These are phyloP conservation scores for Saturnispora quitensis DNA, from an alignment of 805 yeast species.

Conservation along the genomic window DNA sequence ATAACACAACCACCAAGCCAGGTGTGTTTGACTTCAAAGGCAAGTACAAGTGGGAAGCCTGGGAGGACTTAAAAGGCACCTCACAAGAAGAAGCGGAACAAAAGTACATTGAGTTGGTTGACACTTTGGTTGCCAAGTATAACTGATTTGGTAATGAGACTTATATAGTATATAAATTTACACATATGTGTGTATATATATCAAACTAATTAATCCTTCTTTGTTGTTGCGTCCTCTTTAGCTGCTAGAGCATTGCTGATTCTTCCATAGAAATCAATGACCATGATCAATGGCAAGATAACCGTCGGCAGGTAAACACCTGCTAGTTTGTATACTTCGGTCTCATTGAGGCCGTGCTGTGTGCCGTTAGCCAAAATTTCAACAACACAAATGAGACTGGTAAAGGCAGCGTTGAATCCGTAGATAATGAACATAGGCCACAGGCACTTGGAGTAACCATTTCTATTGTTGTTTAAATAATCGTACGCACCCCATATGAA, in stretches of 20 bases:
- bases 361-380: constrained; percentile 30
- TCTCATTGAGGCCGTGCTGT: constrained; percentile 31
- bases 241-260: constrained; percentile 2
- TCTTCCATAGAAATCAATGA: constrained; percentile 31
- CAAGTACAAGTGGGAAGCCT: constrained; percentile 96
- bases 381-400: constrained; percentile 67
- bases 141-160: constrained; percentile 2
- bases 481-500: constrained; percentile 43
- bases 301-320: constrained; percentile 64
- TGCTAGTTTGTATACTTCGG: constrained; percentile 36
- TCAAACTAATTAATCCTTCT: background rate
- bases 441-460: constrained; percentile 17
- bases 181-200: background rate
- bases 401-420: constrained; percentile 75
- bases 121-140: constrained; percentile 50
- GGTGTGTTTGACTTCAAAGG: constrained; percentile 90
- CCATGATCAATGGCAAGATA: constrained; percentile 51
- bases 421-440: constrained; percentile 41
- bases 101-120: constrained; percentile 63
- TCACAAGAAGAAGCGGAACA: constrained; percentile 86
- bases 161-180: background rate
- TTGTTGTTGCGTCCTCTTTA: background rate
- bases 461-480: constrained; percentile 13
- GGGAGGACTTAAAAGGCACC: constrained; percentile 82
- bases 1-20: constrained; percentile 80